Evolutionary conservation across 2,329 filamentous ascomycete species (phyloP).

Genomic region (Fusarium newnesense): DNA sequence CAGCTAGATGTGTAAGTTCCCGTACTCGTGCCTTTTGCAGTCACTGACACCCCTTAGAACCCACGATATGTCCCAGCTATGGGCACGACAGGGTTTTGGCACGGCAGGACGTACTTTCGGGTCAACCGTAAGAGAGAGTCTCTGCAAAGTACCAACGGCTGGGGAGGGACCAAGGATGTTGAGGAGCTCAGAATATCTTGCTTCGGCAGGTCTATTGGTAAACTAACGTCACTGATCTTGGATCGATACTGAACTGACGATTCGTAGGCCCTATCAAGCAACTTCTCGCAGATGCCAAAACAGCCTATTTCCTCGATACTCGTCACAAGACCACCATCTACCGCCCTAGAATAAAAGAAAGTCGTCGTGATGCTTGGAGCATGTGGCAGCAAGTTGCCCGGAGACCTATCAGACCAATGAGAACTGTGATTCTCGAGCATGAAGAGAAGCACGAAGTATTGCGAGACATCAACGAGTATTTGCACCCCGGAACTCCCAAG

Average conservation of each 20-base stretch:
- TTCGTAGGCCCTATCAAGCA: slow-evolving; percentile 62
- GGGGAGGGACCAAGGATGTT: slow-evolving; percentile 59
- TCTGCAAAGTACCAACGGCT: slow-evolving; percentile 46
- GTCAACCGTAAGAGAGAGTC: slow-evolving; percentile 59
- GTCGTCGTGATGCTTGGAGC: slow-evolving; percentile 56
- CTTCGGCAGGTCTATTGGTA: slow-evolving; percentile 58
- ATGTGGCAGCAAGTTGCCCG: slow-evolving; percentile 68
- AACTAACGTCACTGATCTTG: not conserved
- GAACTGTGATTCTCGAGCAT: slow-evolving; percentile 78
- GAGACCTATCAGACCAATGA: slow-evolving; percentile 75
- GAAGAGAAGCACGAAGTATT: slow-evolving; percentile 74
- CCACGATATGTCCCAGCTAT: slow-evolving; percentile 65
- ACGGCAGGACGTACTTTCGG: slow-evolving; percentile 60
- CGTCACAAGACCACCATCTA: slow-evolving; percentile 68
- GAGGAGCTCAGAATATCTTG: slow-evolving; percentile 66
- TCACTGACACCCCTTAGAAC: slow-evolving; percentile 44
- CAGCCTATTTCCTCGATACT: slow-evolving; percentile 62
- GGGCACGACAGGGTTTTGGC: slow-evolving; percentile 65
- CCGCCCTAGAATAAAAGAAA: slow-evolving; percentile 59
- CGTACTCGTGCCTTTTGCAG: not conserved
- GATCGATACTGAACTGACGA: not conserved
- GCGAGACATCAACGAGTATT: slow-evolving; percentile 80
- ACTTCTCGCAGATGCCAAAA: slow-evolving; percentile 64
- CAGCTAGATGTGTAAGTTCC: slow-evolving; percentile 58
- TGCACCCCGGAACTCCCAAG: slow-evolving; percentile 73